phyloP scores from a whole-genome alignment of 2,329 filamentous ascomycete species.

The Plenodomus tracheiphilus region DNA sequence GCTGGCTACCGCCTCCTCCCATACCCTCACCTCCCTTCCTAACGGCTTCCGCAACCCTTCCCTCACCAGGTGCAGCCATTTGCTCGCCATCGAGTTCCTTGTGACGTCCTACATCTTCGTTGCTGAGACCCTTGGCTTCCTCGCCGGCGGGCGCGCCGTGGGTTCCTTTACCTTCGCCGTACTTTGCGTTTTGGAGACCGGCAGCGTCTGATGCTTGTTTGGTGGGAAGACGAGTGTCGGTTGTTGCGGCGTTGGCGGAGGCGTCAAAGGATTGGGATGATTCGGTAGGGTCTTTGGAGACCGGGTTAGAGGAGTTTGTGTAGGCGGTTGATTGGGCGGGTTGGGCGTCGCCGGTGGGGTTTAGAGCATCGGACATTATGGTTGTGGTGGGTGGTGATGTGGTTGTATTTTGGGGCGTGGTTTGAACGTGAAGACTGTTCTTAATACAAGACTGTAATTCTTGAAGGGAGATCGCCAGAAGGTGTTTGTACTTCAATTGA shows the following conservation, averaged over 20 bases:
- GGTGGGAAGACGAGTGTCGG: conserved; percentile 45
- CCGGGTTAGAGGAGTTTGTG: conserved; percentile 52
- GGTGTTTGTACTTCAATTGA: neutral
- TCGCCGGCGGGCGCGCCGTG: conserved; percentile 51
- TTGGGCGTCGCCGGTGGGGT: conserved; percentile 49
- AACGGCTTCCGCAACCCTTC: conserved; percentile 49
- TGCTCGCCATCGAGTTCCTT: conserved; percentile 54
- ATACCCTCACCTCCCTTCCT: conserved; percentile 30
- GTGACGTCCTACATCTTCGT: conserved; percentile 49
- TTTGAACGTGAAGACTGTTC: neutral
- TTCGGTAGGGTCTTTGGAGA: conserved; percentile 48
- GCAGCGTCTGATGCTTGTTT: conserved; percentile 43
- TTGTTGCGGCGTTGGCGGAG: conserved; percentile 27
- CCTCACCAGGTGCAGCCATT: conserved; percentile 54
- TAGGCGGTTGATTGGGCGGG: conserved; percentile 51
- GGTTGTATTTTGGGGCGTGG: neutral
- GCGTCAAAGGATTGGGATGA: conserved; percentile 40
- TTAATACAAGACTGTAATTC: too few species aligned
- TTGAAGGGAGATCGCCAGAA: too few species aligned
- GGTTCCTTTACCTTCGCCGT: conserved; percentile 40
- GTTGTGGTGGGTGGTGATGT: conserved; percentile 1
- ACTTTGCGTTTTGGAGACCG: conserved; percentile 43
- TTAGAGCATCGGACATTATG: conserved; percentile 43
- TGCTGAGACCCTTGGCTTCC: conserved; percentile 45
- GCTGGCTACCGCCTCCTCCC: conserved; percentile 43